A percentile compares a stretch with the other conserved stretches of the same genome.
phyloP scores from a whole-genome alignment of 75 land plant genomes.

The Adiantum capillusveneris region DNA sequence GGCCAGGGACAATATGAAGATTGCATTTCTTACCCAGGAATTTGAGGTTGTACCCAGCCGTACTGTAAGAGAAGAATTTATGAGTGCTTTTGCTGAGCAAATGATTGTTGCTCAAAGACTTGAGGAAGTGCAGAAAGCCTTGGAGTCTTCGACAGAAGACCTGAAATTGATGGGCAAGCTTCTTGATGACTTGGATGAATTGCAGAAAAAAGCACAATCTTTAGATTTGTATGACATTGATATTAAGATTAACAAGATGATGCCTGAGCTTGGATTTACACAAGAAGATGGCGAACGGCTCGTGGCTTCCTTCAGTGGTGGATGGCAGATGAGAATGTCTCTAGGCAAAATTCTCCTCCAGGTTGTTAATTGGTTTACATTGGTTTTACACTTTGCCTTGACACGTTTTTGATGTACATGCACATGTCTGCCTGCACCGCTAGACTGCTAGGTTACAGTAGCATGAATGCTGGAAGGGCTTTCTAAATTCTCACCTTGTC shows the following conservation, averaged over 20 bases:
- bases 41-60: slow-evolving; percentile 72
- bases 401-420: background rate
- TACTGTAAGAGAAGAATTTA: slow-evolving; percentile 79
- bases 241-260: slow-evolving; percentile 72
- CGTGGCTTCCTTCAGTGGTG: slow-evolving; percentile 88
- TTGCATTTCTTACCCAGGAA: slow-evolving; percentile 83
- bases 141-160: slow-evolving; percentile 68
- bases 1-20: slow-evolving; percentile 76
- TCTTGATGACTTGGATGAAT: slow-evolving; percentile 74
- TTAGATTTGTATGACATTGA: slow-evolving; percentile 61
- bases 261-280: slow-evolving; percentile 84
- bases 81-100: slow-evolving; percentile 74
- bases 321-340: slow-evolving; percentile 99
- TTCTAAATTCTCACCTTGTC: too few species aligned
- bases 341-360: slow-evolving; percentile 94
- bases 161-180: slow-evolving; percentile 81
- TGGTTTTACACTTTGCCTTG: background rate
- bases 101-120: slow-evolving; percentile 59
- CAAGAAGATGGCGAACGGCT: slow-evolving; percentile 69
- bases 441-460: background rate
- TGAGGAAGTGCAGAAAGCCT: slow-evolving; percentile 85
- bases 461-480: too few species aligned
- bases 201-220: slow-evolving; percentile 72
- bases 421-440: background rate
- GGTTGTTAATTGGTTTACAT: slow-evolving; percentile 29